Conservation (phyloP, 169 alveolate genomes). For the Plasmodium gonderi region DNA sequence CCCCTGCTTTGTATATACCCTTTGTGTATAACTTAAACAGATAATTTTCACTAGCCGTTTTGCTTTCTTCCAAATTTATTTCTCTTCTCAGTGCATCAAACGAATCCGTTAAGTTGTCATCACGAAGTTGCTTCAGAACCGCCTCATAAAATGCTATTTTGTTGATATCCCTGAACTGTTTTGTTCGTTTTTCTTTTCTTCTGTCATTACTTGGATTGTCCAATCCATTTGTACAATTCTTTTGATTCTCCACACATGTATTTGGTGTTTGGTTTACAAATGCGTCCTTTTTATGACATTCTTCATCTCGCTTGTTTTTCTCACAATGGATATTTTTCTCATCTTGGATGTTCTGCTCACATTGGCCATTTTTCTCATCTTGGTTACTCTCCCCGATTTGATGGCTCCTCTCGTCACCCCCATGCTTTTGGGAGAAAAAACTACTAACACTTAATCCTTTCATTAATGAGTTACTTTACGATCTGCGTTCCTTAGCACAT, state of each 20-base stretch:
- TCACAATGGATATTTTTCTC: background rate
- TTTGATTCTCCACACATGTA: no score
- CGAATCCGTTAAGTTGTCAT: constrained; percentile 47
- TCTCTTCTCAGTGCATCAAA: constrained; percentile 20
- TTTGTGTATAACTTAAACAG: constrained; percentile 30
- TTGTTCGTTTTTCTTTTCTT: background rate
- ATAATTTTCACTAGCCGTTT: constrained; percentile 6
- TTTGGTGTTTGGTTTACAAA: no score
- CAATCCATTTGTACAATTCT: no score
- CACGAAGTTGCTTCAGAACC: constrained; percentile 39
- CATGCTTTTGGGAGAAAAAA: constrained; percentile 3
- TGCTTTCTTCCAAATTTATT: constrained; percentile 35
- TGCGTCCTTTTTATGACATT: background rate
- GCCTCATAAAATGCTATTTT: constrained; percentile 58
- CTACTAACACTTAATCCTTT: constrained; percentile 26
- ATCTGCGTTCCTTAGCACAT: background rate
- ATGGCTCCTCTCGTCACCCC: no score
- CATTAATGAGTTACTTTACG: constrained; percentile 6
- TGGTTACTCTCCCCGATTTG: background rate
- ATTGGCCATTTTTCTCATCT: background rate
- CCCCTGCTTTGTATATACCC: background rate
- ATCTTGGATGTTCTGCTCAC: background rate
- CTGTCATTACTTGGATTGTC: background rate
- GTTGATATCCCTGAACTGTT: constrained; percentile 2
- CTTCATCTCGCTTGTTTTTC: background rate